Evolutionary conservation across 257 asterid genomes (phyloP), one percentile per base, ranked within the genome.

Genomic region (Ballota nigra): DNA sequence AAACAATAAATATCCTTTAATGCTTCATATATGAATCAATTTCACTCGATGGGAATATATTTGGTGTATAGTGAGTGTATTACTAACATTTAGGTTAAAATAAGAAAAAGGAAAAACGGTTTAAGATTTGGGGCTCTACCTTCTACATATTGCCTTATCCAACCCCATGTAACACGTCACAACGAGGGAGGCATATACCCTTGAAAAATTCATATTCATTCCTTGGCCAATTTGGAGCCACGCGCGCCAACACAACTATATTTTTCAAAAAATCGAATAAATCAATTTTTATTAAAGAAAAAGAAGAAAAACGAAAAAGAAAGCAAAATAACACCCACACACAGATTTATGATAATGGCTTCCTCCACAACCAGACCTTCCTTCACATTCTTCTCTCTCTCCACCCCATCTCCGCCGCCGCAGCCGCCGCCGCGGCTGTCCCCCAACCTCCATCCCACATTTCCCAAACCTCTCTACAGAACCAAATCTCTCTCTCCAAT

Each of bases 341-440:
- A 26, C 29, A 57, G 26, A 26, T 1, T n/a, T 16, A 60, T 11
- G 78, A 83, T 73, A 71, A 90, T 88, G 95, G 88, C 92, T 77
- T 80, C 92, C 79, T 87, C 92, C 83, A 72, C 83, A 53, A 36
- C 89, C 77, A 83, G 83, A 75, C 81, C 88, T 56, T 71, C 91
- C 73, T 79, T 84, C 78, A 67, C 89, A 65, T 65, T 77, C 77
- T 83, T 84, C 85, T 78, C 86, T 64, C 57, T 77, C 71, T 73
- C 89, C 70, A 40, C 80, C 60, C 79, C 90, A 28, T 63, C 86
- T 13, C 68, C 67, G 16, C 80, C 75, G 26, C 73, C 82, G 66
- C 80, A 64, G 38, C 70, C 83, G 73, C 80, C 77, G 43, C 81
- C 76, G 72, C 79, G 61, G 4, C 69, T 77, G 22, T 60, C 77